phyloP scores from a whole-genome alignment of 2,329 filamentous ascomycete genomes.

The Huntiella bhutanensis region DNA sequence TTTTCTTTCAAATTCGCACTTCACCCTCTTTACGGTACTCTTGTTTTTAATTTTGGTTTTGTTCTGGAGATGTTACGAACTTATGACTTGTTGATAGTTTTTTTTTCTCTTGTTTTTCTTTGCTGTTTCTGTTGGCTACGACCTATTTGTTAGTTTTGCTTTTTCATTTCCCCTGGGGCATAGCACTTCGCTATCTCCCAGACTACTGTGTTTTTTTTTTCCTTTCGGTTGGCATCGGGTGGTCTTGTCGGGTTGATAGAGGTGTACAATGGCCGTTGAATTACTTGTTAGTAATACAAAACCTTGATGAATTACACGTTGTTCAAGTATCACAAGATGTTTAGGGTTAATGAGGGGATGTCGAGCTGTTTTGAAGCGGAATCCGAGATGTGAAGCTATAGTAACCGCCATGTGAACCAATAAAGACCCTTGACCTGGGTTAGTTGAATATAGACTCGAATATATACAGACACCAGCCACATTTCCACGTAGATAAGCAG shows the following conservation, averaged over 20 bases:
- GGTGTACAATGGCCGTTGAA: no score
- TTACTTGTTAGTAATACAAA: slow-evolving; percentile 3
- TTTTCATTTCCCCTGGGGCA: background rate
- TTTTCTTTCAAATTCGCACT: background rate
- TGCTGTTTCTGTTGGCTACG: background rate
- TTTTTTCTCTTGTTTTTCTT: slow-evolving; percentile 3
- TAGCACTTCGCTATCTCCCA: slow-evolving; percentile 8
- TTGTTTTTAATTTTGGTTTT: slow-evolving; percentile 3
- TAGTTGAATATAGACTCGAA: no score
- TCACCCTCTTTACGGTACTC: background rate
- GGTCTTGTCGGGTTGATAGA: no score
- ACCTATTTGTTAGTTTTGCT: slow-evolving; percentile 1
- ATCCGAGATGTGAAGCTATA: no score
- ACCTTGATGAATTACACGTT: background rate
- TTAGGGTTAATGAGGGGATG: no score
- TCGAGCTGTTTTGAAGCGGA: no score
- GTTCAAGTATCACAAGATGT: background rate
- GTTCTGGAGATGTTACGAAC: background rate
- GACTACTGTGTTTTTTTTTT: background rate
- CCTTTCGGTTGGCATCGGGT: background rate
- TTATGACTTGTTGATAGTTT: slow-evolving; percentile 5
- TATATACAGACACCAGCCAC: no score
- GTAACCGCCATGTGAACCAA: no score
- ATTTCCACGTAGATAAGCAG: no score
- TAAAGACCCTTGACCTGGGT: no score